Evolutionary conservation across 345 rosid genomes (phyloP).

Genomic region (Pseudoturritis turrita): DNA sequence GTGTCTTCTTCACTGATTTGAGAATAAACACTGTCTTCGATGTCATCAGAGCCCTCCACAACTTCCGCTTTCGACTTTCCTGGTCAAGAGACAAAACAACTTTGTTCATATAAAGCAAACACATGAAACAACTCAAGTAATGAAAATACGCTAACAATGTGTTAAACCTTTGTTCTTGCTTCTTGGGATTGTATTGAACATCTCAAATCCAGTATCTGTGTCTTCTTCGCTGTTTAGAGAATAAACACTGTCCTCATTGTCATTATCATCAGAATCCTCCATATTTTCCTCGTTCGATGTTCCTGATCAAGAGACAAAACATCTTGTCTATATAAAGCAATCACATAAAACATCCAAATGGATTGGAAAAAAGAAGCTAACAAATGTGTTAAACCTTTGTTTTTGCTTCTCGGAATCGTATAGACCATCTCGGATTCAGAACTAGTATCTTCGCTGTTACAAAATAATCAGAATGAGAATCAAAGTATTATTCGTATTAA

Average conservation of each 20-base stretch:
- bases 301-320: background rate
- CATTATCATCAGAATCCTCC: conserved; percentile 8
- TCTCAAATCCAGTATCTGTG: background rate
- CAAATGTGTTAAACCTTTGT: no score
- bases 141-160: background rate
- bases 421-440: no score
- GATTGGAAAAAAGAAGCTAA: background rate
- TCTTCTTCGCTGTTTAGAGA: background rate
- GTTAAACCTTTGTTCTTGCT: conserved; percentile 6
- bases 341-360: background rate
- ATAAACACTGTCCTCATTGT: no score
- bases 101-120: background rate
- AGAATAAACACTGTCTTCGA: no score
- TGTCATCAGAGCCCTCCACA: no score
- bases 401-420: no score
- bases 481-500: no score
- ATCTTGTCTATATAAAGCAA: background rate
- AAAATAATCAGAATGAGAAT: no score
- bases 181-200: background rate
- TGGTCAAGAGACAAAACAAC: no score
- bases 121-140: background rate
- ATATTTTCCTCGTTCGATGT: background rate
- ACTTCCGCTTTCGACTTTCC: no score
- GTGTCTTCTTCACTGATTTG: no score
- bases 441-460: no score